Evolutionary conservation across 805 yeast species (phyloP).

Genomic region (Kodamaea sagamina): DNA sequence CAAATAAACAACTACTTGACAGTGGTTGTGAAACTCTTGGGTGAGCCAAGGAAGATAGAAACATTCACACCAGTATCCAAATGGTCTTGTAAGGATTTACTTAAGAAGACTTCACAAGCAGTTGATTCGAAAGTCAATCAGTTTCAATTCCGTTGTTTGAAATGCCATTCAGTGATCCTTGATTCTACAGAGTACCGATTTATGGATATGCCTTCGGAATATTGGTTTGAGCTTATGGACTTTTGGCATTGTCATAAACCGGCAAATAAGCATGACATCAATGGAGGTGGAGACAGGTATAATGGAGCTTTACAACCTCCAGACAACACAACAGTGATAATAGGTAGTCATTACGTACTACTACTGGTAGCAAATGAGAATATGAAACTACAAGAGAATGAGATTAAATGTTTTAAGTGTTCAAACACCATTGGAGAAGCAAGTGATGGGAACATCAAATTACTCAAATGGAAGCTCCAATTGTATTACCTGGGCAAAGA

Average conservation of each 20-base stretch:
- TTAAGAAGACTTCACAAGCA: conserved; percentile 32
- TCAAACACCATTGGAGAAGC: conserved; percentile 39
- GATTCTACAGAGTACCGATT: conserved; percentile 37
- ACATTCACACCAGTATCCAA: conserved; percentile 19
- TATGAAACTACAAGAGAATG: conserved; percentile 8
- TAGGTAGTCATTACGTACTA: conserved; percentile 60
- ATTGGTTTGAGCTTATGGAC: conserved; percentile 95
- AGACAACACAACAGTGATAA: conserved; percentile 39
- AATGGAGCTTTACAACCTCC: conserved; percentile 49
- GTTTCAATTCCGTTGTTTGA: conserved; percentile 33
- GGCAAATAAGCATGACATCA: conserved; percentile 21
- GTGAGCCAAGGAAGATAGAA: background rate
- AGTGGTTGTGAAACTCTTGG: conserved; percentile 8
- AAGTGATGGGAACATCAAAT: conserved; percentile 18
- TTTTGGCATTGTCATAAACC: conserved; percentile 98
- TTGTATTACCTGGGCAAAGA: conserved; percentile 2
- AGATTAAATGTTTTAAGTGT: conserved; percentile 42
- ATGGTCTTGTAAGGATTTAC: conserved; percentile 49
- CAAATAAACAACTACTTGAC: conserved; percentile 5
- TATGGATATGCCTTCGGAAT: conserved; percentile 81
- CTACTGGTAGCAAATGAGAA: conserved; percentile 25
- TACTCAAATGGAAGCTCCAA: conserved; percentile 16
- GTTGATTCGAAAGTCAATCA: conserved; percentile 7
- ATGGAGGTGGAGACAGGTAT: conserved; percentile 22
- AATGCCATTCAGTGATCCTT: conserved; percentile 32